Base-by-base conservation (phyloP, 2,329 filamentous ascomycete genomes). In the Ophiobolus disseminans region DNA sequence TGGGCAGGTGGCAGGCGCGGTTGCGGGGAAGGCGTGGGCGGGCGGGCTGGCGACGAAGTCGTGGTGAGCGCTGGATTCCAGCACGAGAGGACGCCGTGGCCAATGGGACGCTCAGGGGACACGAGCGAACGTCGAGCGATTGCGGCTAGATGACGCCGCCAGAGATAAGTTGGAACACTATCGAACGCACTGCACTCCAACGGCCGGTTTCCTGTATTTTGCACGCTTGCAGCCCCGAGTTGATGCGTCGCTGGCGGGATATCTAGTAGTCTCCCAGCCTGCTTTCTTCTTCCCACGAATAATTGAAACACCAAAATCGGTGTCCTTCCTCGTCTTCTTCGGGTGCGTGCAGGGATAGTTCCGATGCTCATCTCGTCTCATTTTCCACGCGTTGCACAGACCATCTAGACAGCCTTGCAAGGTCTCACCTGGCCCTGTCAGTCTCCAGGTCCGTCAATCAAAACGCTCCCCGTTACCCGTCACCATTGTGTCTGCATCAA, bases 401-500 rank as follows among this genome's bases (percentile, higher is more conserved):
- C 53, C 50, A 45, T 42, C 36, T 43, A 40, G 36, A 41, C 46
- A 28, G 42, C 45, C 51, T 44, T 52, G 46, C 44, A 43, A 34
- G 46, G 39, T 46, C 40, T n/a, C n/a, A n/a, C n/a, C n/a, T n/a
- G n/a, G n/a, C n/a, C 50, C 40, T 41, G 32, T 36, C 31, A 23
- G 34, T 16, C 26, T 14, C 7, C 40, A n/a, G n/a, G n/a, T n/a
- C 47, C 23, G 40, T 40, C 48, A 48, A 50, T 46, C 54, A 42
- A 52, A 44, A 41, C 37, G 16, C 34, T 40, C 19, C 23, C 44
- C 35, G 19, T 35, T 41, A 44, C 49, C 42, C 17, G 40, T 46
- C 44, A 40, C 48, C 48, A 51, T 50, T 55, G 50, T 44, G 35
- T 45, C 42, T 53, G 47, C 57, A 28, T 62, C 56, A 58, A 57